Percentiles rank a stretch among this genome's conserved stretches.
phyloP scores from a whole-genome alignment of 352 stramenopile genomes.

The Globisporangium splendens region DNA sequence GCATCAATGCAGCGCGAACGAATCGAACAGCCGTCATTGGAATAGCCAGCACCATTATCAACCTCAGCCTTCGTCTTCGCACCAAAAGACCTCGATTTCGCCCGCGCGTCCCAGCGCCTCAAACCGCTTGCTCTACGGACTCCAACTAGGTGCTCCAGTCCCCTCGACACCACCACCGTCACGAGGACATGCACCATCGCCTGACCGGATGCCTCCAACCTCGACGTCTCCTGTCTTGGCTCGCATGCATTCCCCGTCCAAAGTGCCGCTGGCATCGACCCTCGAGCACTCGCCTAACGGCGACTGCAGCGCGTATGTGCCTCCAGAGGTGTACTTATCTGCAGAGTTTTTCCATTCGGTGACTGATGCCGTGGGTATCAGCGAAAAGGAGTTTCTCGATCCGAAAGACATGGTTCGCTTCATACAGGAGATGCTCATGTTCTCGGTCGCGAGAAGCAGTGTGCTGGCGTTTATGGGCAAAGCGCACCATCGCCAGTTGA shows the following conservation, averaged over 20 bases:
- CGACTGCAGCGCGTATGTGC: neutral
- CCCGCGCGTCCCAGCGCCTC: no score
- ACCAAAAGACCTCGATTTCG: no score
- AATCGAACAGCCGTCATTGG: neutral
- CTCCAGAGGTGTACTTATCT: slow-evolving; percentile 24
- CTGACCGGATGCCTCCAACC: neutral
- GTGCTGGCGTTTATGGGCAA: slow-evolving; percentile 60
- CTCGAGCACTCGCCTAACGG: slow-evolving; percentile 14
- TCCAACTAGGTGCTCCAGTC: no score
- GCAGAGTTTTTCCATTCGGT: slow-evolving; percentile 41
- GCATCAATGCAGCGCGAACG: slow-evolving; percentile 10
- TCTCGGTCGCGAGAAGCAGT: slow-evolving; percentile 46
- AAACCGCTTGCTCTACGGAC: no score
- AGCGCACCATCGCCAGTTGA: slow-evolving; percentile 44
- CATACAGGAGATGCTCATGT: slow-evolving; percentile 49
- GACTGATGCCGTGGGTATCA: slow-evolving; percentile 28
- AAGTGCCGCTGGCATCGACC: slow-evolving; percentile 23
- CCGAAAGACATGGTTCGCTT: slow-evolving; percentile 40
- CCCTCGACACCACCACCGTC: no score
- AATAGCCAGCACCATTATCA: no score
- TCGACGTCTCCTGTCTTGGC: slow-evolving; percentile 6
- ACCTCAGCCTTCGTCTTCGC: no score
- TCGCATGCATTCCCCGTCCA: slow-evolving; percentile 10
- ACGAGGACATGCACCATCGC: no score
- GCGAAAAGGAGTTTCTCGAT: slow-evolving; percentile 43